Conservation (phyloP, 257 asterid species). For the Solanum phureja region DNA sequence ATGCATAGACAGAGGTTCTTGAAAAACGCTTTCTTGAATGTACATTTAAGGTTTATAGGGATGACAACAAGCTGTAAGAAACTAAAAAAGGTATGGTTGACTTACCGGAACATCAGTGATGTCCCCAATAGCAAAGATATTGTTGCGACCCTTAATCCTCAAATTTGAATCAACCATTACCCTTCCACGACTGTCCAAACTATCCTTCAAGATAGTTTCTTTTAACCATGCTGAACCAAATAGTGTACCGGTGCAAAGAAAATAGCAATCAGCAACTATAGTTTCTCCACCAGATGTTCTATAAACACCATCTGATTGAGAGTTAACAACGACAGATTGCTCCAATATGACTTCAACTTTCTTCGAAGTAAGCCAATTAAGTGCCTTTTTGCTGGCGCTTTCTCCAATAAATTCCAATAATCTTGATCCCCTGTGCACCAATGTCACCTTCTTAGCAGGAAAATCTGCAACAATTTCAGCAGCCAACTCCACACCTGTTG, state of each 20-base stretch:
- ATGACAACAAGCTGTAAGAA: not conserved
- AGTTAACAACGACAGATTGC: conserved; percentile 5
- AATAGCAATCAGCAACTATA: conserved; percentile 11
- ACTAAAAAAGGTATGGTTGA: not conserved
- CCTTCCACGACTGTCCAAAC: conserved; percentile 13
- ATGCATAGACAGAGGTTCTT: not conserved
- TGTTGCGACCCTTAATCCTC: conserved; percentile 8
- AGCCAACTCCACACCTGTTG: conserved; percentile 17
- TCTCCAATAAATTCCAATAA: conserved; percentile 13
- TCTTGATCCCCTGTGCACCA: conserved; percentile 14
- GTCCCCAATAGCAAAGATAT: conserved; percentile 16
- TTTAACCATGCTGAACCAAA: conserved; percentile 11
- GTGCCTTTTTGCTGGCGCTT: conserved; percentile 1
- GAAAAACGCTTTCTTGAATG: not conserved
- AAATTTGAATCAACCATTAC: conserved; percentile 14
- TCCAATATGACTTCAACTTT: conserved; percentile 13
- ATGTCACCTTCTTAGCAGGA: conserved; percentile 11
- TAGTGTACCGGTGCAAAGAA: conserved; percentile 11
- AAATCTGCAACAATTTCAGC: conserved; percentile 15
- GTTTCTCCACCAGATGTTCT: conserved; percentile 12
- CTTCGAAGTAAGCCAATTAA: conserved; percentile 7
- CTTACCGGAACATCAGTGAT: conserved; percentile 9
- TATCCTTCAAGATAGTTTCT: conserved; percentile 5
- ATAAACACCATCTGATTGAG: conserved; percentile 8
- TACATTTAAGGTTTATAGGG: not conserved